These are phyloP conservation scores for Passiflora organensis DNA, from an alignment of 345 rosid genomes.

Conservation along the genomic window DNA sequence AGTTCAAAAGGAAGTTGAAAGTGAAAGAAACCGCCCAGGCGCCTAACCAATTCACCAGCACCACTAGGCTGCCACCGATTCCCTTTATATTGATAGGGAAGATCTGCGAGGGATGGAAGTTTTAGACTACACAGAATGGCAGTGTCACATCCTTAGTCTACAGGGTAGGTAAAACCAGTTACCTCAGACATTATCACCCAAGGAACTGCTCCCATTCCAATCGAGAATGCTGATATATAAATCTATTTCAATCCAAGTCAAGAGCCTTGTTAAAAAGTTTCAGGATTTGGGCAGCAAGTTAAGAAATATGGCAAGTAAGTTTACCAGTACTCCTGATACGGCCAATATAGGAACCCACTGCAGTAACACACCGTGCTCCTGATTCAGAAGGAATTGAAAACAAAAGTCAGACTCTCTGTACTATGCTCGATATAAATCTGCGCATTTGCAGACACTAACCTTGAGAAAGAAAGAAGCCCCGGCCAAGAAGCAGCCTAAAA, in stretches of 20 bases:
- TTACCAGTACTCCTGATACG: slow-evolving; percentile 70
- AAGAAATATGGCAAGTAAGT: background rate
- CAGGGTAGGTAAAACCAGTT: background rate
- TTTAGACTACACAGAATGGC: background rate
- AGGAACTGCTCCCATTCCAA: slow-evolving; percentile 94
- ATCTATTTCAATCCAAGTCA: slow-evolving; percentile 31
- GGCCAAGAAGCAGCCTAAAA: slow-evolving; percentile 68
- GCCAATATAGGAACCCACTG: slow-evolving; percentile 68
- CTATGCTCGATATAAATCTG: background rate
- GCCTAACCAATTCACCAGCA: slow-evolving; percentile 82
- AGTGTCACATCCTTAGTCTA: background rate
- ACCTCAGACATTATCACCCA: slow-evolving; percentile 99
- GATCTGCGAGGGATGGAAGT: slow-evolving; percentile 39
- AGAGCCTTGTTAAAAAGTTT: background rate
- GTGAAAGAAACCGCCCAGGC: slow-evolving; percentile 91
- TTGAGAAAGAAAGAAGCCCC: slow-evolving; percentile 72
- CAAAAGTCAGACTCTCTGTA: slow-evolving; percentile 5
- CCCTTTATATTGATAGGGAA: slow-evolving; percentile 83
- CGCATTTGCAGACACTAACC: slow-evolving; percentile 29
- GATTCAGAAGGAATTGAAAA: slow-evolving; percentile 9
- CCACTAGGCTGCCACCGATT: slow-evolving; percentile 89
- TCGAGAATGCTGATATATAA: slow-evolving; percentile 59
- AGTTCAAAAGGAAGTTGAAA: slow-evolving; percentile 72
- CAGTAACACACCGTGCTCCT: slow-evolving; percentile 53
- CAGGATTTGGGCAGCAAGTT: background rate